phyloP scores from a whole-genome alignment of 2,329 filamentous ascomycete species.

The Aspergillus quadricinctus region DNA sequence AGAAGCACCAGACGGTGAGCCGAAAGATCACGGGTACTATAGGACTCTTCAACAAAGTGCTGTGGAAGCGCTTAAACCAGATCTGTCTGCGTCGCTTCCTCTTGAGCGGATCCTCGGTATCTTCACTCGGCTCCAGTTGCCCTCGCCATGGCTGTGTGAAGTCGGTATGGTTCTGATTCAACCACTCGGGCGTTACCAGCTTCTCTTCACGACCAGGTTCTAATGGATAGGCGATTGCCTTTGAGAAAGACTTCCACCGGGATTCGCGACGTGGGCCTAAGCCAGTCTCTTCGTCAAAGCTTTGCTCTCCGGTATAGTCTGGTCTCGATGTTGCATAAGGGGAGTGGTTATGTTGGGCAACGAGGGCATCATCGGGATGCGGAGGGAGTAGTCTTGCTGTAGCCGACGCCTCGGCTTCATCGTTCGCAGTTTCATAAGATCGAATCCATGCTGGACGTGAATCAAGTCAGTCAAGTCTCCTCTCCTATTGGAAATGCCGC shows the following conservation, averaged over 20 bases:
- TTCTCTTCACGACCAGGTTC: constrained; percentile 34
- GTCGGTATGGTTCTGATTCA: constrained; percentile 42
- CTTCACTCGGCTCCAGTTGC: constrained; percentile 43
- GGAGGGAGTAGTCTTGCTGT: constrained; percentile 34
- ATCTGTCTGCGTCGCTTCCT: constrained; percentile 49
- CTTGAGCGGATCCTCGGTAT: constrained; percentile 47
- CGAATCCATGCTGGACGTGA: constrained; percentile 39
- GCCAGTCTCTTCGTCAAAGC: constrained; percentile 3
- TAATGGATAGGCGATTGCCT: constrained; percentile 39
- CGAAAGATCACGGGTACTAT: constrained; percentile 83
- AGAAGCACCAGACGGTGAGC: constrained; percentile 76
- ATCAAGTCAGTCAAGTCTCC: constrained; percentile 4
- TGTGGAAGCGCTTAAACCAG: constrained; percentile 60
- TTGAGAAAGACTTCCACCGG: constrained; percentile 45
- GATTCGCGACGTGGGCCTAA: constrained; percentile 33
- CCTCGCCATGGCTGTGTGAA: constrained; percentile 52
- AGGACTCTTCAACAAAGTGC: constrained; percentile 69
- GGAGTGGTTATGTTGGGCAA: constrained; percentile 45
- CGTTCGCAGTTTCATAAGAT: constrained; percentile 35
- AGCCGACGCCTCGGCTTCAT: constrained; percentile 32
- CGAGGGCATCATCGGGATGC: constrained; percentile 35
- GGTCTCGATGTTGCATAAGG: constrained; percentile 29
- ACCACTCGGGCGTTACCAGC: constrained; percentile 43
- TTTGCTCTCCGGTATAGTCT: constrained; percentile 8
- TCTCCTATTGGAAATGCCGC: neutral